Evolutionary conservation across 805 yeast genomes (phyloP).

Genomic region (Wickerhamiella bombiphila): DNA sequence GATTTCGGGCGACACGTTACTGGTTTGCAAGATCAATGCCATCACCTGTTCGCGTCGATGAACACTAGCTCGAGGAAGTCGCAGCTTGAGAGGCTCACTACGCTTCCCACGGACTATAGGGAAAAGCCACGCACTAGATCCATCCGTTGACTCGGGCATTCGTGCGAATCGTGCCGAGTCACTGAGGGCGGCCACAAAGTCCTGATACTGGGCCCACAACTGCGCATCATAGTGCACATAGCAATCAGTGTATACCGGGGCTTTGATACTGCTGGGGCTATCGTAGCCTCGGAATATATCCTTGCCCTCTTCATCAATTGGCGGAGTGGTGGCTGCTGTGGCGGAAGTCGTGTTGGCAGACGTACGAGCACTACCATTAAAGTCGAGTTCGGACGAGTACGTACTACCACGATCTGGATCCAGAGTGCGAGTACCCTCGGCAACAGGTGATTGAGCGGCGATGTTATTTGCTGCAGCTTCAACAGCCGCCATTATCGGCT

Average conservation of each 20-base stretch:
- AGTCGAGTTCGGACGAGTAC: too few species aligned
- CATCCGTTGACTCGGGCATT: slow-evolving; percentile 1
- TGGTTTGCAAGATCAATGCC: slow-evolving; percentile 10
- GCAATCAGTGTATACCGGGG: too few species aligned
- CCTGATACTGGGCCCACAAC: slow-evolving; percentile 9
- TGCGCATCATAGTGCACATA: slow-evolving; percentile 11
- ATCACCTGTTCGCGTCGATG: slow-evolving; percentile 6
- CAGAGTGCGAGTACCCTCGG: too few species aligned
- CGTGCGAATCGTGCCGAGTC: slow-evolving; percentile 6
- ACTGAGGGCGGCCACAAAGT: slow-evolving; percentile 5
- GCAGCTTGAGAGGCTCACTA: neutral
- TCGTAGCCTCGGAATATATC: neutral
- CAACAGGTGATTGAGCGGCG: too few species aligned
- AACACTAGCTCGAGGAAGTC: slow-evolving; percentile 8
- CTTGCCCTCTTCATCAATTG: neutral
- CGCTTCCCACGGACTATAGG: slow-evolving; percentile 2
- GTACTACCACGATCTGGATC: too few species aligned
- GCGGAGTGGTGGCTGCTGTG: neutral
- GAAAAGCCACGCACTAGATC: slow-evolving; percentile 9
- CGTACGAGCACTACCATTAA: too few species aligned
- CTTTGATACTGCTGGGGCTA: too few species aligned
- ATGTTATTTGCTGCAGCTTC: neutral
- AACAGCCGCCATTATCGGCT: neutral
- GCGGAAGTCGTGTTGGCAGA: neutral
- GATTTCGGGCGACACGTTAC: slow-evolving; percentile 1